Conservation (phyloP, 1,139 yeast species). For the Scheffersomyces titani region DNA sequence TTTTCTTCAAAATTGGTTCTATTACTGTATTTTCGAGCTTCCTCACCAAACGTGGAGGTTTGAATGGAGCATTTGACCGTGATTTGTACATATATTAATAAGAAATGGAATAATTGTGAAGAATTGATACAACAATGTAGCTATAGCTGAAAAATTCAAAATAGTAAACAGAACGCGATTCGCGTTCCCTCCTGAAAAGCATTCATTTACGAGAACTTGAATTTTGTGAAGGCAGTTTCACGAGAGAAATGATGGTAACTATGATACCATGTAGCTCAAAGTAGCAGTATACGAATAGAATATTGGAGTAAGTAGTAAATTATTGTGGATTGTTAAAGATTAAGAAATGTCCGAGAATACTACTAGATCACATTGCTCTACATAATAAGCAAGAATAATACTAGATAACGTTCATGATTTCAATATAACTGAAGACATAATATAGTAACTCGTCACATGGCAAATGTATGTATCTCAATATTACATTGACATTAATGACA, state of each 20-base stretch:
- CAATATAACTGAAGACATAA: too few species aligned
- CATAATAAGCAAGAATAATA: too few species aligned
- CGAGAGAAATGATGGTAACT: background rate
- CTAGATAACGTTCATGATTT: background rate
- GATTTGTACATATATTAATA: slow-evolving; percentile 17
- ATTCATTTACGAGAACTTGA: background rate
- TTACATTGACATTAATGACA: too few species aligned
- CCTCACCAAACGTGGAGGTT: slow-evolving; percentile 31
- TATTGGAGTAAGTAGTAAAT: background rate
- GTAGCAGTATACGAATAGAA: background rate
- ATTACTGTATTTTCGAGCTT: background rate
- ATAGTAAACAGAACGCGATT: background rate
- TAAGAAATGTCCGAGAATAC: too few species aligned
- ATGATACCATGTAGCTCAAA: background rate
- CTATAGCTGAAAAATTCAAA: background rate
- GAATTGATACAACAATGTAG: background rate
- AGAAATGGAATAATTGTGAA: background rate
- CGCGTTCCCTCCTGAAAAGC: background rate
- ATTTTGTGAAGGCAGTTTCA: background rate
- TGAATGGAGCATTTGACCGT: slow-evolving; percentile 35
- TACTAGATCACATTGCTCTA: too few species aligned
- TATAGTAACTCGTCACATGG: too few species aligned
- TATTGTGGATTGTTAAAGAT: background rate
- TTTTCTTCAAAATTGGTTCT: background rate
- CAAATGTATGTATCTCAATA: too few species aligned